Base-by-base conservation (phyloP, 2,329 filamentous ascomycete species). In the Fusarium dimerum region DNA sequence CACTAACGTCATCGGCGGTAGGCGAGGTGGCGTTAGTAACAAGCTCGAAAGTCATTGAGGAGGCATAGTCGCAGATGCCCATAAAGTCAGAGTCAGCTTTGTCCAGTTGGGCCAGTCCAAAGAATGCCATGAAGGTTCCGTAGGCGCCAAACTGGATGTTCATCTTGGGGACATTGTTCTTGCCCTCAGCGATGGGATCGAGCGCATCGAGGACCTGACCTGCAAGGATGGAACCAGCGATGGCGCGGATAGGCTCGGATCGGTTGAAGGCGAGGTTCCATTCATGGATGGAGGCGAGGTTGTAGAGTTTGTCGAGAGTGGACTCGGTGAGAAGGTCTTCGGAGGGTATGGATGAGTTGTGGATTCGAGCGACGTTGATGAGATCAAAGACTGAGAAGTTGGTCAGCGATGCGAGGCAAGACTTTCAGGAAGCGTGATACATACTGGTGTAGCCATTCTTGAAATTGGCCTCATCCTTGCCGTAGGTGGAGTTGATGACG, bases 51-150 rank as follows among this genome's bases (percentile, higher is more conserved):
- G 79, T 79, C 82, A 96, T 90, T 58, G 85, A 85, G 3, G 86
- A 88, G 6, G 91, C 91, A 65, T 96, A 96, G 73, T 92, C 87
- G n/a, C 87, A 85, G 12, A 96, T 76, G 49, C 89, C 89, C 53
- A 76, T 85, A 76, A 96, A 96, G 68, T 89, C 75, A 1, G 73
- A 61, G 52, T 78, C 82, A 2, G 74, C 78, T 12, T 71, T 66
- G 6, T 75, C 73, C 50, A 86, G 76, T 54, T 78, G 69, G 6
- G 82, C 73, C 16, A 85, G 76, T 8, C 83, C 83, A 66, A 87
- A 87, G 73, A 86, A 86, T 50, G 82, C 78, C 66, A 83, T 76
- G 71, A 87, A 86, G 51, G 78, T 77, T 49, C 73, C 82, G 67
- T 86, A 86, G 58, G 82, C 80, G 57, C 83, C 83, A 60, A 86